These are phyloP conservation scores for Begonia masoniana DNA, from an alignment of 306 rosid genomes.

Conservation along the genomic window DNA sequence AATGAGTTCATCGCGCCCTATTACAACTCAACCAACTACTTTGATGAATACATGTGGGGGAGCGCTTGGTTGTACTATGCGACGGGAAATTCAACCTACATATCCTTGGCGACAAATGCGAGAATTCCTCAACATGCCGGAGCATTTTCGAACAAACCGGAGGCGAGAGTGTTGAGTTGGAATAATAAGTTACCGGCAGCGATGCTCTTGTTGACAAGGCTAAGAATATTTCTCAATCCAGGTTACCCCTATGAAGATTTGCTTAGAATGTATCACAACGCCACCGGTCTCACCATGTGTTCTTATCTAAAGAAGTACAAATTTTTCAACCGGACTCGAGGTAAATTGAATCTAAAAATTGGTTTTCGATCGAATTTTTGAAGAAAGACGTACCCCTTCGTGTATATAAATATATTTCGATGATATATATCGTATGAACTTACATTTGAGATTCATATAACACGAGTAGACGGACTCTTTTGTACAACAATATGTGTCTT, in stretches of 20 bases:
- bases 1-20: slow-evolving; percentile 15
- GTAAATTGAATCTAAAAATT: neutral
- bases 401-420: too few species aligned
- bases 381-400: too few species aligned
- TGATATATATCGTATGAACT: too few species aligned
- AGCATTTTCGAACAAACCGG: slow-evolving; percentile 25
- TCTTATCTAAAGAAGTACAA: slow-evolving; percentile 36
- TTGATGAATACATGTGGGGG: slow-evolving; percentile 63
- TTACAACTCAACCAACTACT: slow-evolving; percentile 52
- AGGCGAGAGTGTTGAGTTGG: slow-evolving; percentile 39
- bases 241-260: slow-evolving; percentile 47
- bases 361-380: too few species aligned
- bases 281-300: slow-evolving; percentile 46
- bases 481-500: too few species aligned
- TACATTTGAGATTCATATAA: too few species aligned
- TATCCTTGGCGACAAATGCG: slow-evolving; percentile 34
- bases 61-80: slow-evolving; percentile 55
- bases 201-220: slow-evolving; percentile 44
- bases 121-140: slow-evolving; percentile 17
- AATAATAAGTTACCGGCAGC: slow-evolving; percentile 54
- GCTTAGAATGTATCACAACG: slow-evolving; percentile 40
- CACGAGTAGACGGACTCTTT: too few species aligned
- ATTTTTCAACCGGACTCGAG: slow-evolving; percentile 37
- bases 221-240: slow-evolving; percentile 42
- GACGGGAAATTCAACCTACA: slow-evolving; percentile 36